phyloP scores from a whole-genome alignment of 495 filamentous ascomycete genomes.

The Parmelia sp. region DNA sequence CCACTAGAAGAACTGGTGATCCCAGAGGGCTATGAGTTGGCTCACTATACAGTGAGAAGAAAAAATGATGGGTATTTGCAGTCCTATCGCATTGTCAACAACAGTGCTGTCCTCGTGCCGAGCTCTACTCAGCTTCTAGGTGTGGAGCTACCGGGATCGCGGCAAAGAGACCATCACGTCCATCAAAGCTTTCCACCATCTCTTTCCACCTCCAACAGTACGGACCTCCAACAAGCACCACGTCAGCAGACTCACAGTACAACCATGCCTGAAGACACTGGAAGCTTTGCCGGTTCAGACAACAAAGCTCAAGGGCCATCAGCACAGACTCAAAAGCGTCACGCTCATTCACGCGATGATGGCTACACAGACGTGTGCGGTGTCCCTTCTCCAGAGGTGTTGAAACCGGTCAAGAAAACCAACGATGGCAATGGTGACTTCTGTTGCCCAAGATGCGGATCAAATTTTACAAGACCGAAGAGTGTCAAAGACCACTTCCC shows the following conservation, averaged over 20 bases:
- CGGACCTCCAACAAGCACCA: not conserved
- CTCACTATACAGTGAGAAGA: not conserved
- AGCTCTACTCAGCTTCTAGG: not conserved
- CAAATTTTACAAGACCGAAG: not conserved
- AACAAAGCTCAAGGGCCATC: not conserved
- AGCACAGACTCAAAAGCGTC: not conserved
- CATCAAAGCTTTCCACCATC: not conserved
- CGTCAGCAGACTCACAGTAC: not conserved
- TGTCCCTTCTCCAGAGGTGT: not conserved
- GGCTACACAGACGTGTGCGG: not conserved
- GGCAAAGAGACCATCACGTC: not conserved
- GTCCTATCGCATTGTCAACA: not conserved
- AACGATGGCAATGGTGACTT: not conserved
- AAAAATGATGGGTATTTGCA: not conserved
- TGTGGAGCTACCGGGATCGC: not conserved
- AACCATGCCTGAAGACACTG: not conserved
- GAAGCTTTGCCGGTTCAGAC: not conserved
- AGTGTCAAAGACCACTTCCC: not conserved
- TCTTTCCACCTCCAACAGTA: not conserved
- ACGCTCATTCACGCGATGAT: not conserved
- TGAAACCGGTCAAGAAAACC: not conserved
- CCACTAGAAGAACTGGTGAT: no score
- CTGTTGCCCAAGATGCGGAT: not conserved
- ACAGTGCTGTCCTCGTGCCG: not conserved
- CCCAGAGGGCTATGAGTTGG: not conserved